Base-by-base conservation (phyloP, 73 alveolate genomes). In the Uronychia binucleata region DNA sequence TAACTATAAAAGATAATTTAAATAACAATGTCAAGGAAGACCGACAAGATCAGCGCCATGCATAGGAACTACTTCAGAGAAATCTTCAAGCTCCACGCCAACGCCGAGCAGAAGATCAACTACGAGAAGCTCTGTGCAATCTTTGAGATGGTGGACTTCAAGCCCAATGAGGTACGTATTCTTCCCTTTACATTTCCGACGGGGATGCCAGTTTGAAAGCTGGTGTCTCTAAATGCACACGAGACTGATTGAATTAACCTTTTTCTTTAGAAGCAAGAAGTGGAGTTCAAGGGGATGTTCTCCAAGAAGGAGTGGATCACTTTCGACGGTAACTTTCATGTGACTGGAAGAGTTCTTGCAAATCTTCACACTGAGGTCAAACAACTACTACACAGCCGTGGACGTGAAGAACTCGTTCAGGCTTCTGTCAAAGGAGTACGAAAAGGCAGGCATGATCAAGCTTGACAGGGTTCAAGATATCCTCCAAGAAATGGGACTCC, bases 121-220 rank as follows among this genome's bases (percentile, higher is more conserved):
- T 86, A 90, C 74, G 86, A 59, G n/a, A 87, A 82, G n/a, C 83
- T 88, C 0, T 59, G 79, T 67, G 74, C 84, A 30, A 83, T 90
- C 28, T 90, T 90, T 60, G 93, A 90, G 75, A 90, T 90, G 96
- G 96, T 90, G 0, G 96, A 90, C 86, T 90, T 90, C 82, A 86
- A 90, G 79, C 96, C 96, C 0, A 90, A 90, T 86, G 96, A 90
- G 67, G 67, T 46, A 46, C 19, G 67, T 19, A 46, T 46, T 46
- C 19, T 46, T 46, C 67, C 67, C 19, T 46, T 46, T 5, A 5
- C 19, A 11, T 46, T 19, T 46, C 19, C 19, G n/a, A 46, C n/a
- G n/a, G n/a, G n/a, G n/a, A n/a, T n/a, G n/a, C n/a, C n/a, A n/a
- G n/a, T n/a, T n/a, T n/a, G n/a, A n/a, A n/a, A n/a, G n/a, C n/a